Base-by-base conservation (phyloP, 371 early-diverging fungal genomes). In the Saksenaea oblongispora region DNA sequence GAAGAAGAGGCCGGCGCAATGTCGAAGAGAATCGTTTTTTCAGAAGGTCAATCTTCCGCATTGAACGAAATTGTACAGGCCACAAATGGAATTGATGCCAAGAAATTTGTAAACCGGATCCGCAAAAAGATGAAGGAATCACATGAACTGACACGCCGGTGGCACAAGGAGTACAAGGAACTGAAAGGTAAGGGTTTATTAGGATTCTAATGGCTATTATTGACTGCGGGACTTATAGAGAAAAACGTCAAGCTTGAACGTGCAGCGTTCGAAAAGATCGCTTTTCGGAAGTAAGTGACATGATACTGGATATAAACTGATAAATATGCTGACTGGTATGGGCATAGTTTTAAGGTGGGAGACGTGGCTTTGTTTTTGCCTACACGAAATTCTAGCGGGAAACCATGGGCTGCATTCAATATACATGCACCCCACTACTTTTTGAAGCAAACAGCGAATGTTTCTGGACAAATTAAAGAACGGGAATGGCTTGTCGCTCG, bases 361-460 rank as follows among this genome's bases (percentile, higher is more conserved):
- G 92, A 92, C 61, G 69, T 93, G 24, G 89, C 87, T 8, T 67
- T 93, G 14, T 91, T 93, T 63, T 72, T 91, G 17, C 93, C 93
- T 0, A 90, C 91, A 5, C 75, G 90, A 7, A 88, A 91, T 60
- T 85, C 87, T 0, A 76, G 81, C 34, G 86, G 88, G n/a, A 87
- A 83, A 37, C 84, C 89, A 0, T 93, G 93, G 92, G 89, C 89
- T 0, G 93, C 93, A 0, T 93, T 93, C 76, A 90, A 93, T 54
- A 85, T 91, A 66, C 85, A 86, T 61, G 78, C 87, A 1, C 93
- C 93, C 4, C 87, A 93, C 66, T 89, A 87, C 64, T 93, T 91
- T 65, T 73, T 93, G 71, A 75, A 80, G 26, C 72, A 79, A 39
- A 81, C 84, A 0, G 84, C 79, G 0, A 65, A 72, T 15, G 73